A percentile compares a stretch with the other conserved stretches of the same genome.
phyloP scores from a whole-genome alignment of 2,329 filamentous ascomycete species.

The Triangularia setosa region DNA sequence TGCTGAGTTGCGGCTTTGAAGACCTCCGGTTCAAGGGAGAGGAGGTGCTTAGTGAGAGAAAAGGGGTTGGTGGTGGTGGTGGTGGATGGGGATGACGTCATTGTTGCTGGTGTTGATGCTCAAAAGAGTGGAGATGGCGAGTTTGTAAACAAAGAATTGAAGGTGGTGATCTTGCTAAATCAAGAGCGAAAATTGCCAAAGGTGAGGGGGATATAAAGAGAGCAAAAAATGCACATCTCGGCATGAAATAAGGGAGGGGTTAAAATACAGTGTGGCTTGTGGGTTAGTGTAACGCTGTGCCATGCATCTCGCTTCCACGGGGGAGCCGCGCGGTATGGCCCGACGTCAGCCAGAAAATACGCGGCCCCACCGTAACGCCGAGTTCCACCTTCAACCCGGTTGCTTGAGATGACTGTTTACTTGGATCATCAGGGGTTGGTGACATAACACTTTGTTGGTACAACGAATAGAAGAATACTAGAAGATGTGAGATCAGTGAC shows the following conservation, averaged over 20 bases:
- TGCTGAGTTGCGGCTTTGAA: slow-evolving; percentile 59
- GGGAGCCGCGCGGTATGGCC: neutral
- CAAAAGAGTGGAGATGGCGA: neutral
- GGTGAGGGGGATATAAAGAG: neutral
- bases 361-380: neutral
- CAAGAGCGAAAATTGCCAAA: neutral
- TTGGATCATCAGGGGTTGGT: too few relatives aligned
- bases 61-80: neutral
- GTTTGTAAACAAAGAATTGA: neutral
- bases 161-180: neutral
- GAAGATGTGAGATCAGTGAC: too few relatives aligned
- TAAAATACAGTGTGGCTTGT: neutral
- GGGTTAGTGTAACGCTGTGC: neutral
- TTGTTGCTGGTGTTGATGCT: neutral
- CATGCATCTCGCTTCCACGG: neutral
- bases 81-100: slow-evolving; percentile 4
- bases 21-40: slow-evolving; percentile 42
- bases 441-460: too few relatives aligned
- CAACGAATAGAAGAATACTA: too few relatives aligned
- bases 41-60: slow-evolving; percentile 53
- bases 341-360: neutral
- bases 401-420: neutral
- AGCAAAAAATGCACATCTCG: neutral
- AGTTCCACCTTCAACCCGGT: neutral
- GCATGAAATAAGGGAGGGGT: neutral